A percentile compares a stretch with the other conserved stretches of the same genome.
phyloP scores from a whole-genome alignment of 2,329 filamentous ascomycete species.

The Penicillium sp. region DNA sequence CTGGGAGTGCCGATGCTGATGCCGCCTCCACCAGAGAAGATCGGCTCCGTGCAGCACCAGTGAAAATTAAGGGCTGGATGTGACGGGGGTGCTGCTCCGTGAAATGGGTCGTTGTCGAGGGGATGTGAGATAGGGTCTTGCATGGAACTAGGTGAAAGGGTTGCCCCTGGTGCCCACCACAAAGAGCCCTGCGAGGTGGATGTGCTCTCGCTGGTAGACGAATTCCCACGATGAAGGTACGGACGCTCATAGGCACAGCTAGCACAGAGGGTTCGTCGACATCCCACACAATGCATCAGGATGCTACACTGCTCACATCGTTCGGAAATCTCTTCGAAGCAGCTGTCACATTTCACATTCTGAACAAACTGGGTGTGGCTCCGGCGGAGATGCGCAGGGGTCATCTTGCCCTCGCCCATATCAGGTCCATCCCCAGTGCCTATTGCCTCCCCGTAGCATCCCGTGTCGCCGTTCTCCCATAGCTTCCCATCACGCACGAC shows the following conservation, averaged over 20 bases:
- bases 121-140: conserved; percentile 44
- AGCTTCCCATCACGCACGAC: conserved; percentile 47
- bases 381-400: conserved; percentile 50
- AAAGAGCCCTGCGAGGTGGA: conserved; percentile 37
- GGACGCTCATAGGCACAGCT: conserved; percentile 56
- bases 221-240: conserved; percentile 36
- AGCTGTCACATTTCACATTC: conserved; percentile 52
- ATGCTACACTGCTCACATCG: conserved; percentile 59
- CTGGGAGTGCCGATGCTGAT: conserved; percentile 54
- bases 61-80: conserved; percentile 53
- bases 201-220: conserved; percentile 7
- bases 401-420: conserved; percentile 51
- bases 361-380: conserved; percentile 53
- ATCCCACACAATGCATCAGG: conserved; percentile 59
- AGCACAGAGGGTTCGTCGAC: conserved; percentile 56
- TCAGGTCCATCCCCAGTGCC: conserved; percentile 46
- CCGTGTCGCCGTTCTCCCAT: conserved; percentile 55
- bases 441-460: conserved; percentile 52
- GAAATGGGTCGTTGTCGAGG: conserved; percentile 29
- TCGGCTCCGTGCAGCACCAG: conserved; percentile 58
- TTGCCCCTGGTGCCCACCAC: conserved; percentile 58
- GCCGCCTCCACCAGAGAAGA: conserved; percentile 57
- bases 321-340: conserved; percentile 51
- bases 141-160: conserved; percentile 56
- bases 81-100: conserved; percentile 32